phyloP scores from a whole-genome alignment of 768 basidiomycete species.

The Zangia roseola region DNA sequence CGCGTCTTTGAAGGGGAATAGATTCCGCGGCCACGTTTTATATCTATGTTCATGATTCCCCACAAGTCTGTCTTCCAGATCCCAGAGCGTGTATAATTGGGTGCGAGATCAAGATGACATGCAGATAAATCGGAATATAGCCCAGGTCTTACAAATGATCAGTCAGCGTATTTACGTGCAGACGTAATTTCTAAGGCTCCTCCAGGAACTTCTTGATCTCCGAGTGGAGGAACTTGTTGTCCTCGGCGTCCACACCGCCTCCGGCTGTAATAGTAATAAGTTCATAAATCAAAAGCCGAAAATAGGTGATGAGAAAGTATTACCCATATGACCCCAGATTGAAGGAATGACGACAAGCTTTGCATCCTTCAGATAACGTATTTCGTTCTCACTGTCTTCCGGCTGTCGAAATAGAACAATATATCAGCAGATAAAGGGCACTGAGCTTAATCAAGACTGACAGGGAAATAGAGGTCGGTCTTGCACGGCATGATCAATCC shows the following conservation, averaged over 20 bases:
- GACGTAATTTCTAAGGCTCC: slow-evolving; percentile 20
- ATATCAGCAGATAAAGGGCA: not conserved
- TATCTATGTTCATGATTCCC: no score
- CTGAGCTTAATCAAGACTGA: slow-evolving; percentile 13
- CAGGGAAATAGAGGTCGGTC: slow-evolving; percentile 59
- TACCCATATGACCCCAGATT: slow-evolving; percentile 58
- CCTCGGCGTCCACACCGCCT: slow-evolving; percentile 39
- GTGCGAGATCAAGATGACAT: not conserved
- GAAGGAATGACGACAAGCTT: slow-evolving; percentile 51
- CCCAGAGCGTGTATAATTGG: not conserved
- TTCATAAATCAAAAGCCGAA: not conserved
- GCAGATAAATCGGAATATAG: not conserved
- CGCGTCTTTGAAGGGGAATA: not conserved
- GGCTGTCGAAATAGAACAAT: slow-evolving; percentile 36
- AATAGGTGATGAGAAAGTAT: not conserved
- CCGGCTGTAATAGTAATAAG: slow-evolving; percentile 36
- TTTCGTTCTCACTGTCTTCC: slow-evolving; percentile 51
- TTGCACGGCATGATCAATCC: slow-evolving; percentile 59
- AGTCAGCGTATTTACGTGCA: not conserved
- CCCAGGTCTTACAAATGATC: not conserved
- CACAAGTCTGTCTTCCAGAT: no score
- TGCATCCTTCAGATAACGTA: slow-evolving; percentile 40
- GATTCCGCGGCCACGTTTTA: no score
- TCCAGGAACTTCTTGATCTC: slow-evolving; percentile 47
- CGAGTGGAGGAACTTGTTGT: slow-evolving; percentile 41